Base-by-base conservation (phyloP, 768 basidiomycete species). In the Lentinus tigrinus region DNA sequence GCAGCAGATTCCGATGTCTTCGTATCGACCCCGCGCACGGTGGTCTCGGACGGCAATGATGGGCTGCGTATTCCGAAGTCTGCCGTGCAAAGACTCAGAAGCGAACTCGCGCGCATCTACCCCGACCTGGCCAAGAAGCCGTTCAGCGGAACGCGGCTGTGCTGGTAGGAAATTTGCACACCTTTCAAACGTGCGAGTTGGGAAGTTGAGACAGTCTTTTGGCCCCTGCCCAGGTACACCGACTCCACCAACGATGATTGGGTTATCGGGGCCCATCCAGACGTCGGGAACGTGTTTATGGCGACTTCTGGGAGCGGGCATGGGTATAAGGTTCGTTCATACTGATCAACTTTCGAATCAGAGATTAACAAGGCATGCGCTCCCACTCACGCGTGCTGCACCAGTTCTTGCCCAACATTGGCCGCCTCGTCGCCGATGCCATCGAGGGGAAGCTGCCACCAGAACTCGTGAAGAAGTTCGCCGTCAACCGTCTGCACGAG, bases 281-380 rank as follows among this genome's bases (percentile, higher is more conserved):
- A 71, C 14, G 79, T 87, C 62, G 72, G 75, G 24, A 81, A 81
- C 6, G 68, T 98, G 11, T 71, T 95, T 52, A 71, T 98, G 27
- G 95, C 94, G 1, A 95, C 95, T 0, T 91, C 84, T 17, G 96
- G 89, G 7, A 92, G 87, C 62, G 95, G 95, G 0, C 92, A 95
- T 71, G 92, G 85, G 0, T 95, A 84, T 78, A 95, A 95, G 81
- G 91, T 85, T 50, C 2, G 46, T 57, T 8, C 27, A 10, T 47
- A n/a, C 3, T 17, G 42, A 24, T 24, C 43, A 46, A 14, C 14
- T 46, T 16, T 16, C 14, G 39, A 19, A 49, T 52, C 16, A 46
- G 50, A n/a, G 40, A 26, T 24, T 42, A 52, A 4, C 27, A 38
- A 40, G 43, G 16, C 31, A 42, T 17, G 17, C 11, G 38, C n/a